Evolutionary conservation across 225 moss, liverwort and hornwort genomes (phyloP).

Genomic region (Bryum argenteum): DNA sequence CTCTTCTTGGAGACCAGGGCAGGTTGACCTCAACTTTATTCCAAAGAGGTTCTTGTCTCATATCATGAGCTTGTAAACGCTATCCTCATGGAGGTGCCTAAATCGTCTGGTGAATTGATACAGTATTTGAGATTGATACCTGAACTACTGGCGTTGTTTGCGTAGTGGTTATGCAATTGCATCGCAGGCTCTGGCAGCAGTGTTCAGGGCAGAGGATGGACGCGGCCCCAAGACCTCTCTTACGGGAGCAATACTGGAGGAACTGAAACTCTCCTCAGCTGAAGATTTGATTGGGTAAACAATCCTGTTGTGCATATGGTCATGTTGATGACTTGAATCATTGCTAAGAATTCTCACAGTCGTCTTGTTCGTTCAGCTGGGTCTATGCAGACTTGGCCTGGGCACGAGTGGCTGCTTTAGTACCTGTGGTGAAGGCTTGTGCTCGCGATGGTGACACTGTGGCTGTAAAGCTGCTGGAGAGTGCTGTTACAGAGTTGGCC

Average conservation of each 20-base stretch:
- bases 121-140: constrained; percentile 35
- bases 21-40: constrained; percentile 44
- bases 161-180: constrained; percentile 90
- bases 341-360: constrained; percentile 17
- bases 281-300: constrained; percentile 84
- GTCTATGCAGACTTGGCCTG: constrained; percentile 78
- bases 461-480: constrained; percentile 66
- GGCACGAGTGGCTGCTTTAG: constrained; percentile 81
- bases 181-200: constrained; percentile 81
- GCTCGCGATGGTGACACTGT: constrained; percentile 75
- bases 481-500: constrained; percentile 78
- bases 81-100: constrained; percentile 12
- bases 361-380: constrained; percentile 65
- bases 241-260: constrained; percentile 62
- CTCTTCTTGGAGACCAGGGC: constrained; percentile 91
- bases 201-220: constrained; percentile 88
- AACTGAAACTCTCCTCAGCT: constrained; percentile 60
- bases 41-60: constrained; percentile 11
- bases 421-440: constrained; percentile 84
- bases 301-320: constrained; percentile 20
- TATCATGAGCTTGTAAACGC: constrained; percentile 19
- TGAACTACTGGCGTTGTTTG: constrained; percentile 28
- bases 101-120: background rate
- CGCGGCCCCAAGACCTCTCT: constrained; percentile 82
- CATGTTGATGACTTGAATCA: too few species aligned